Evolutionary conservation across 495 filamentous ascomycete genomes (phyloP), one percentile per base, ranked within the genome.

Genomic region (Pyrenopolyporus hunteri): DNA sequence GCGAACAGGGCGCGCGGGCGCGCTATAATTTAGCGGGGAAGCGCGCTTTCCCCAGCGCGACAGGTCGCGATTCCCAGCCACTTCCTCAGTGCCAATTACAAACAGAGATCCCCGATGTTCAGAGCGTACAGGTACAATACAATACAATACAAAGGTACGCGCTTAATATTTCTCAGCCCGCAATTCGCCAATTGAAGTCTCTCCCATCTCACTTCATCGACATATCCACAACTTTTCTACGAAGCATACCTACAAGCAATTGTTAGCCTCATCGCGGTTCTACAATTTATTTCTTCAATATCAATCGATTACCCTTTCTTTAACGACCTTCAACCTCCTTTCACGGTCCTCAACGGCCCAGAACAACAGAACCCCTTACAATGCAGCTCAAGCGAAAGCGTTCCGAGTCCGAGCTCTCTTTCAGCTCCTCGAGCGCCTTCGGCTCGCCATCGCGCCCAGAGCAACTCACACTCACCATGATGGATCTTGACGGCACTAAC

Each of bases 311-410:
- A 26, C 16, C 23, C 32, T 35, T 16, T 19, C 16, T 11, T 40
- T 25, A n/a, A n/a, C 17, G 19, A 10, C 14, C 43, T 16, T 32
- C 9, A 43, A 13, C 19, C 22, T 28, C 10, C 6, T 23, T 3
- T n/a, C 25, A 10, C 16, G 16, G 16, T 33, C 45, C 33, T 48
- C 31, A 32, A 46, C 7, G 32, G 28, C 19, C 19, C 22, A n/a
- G n/a, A n/a, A n/a, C n/a, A n/a, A n/a, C 33, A 17, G 6, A 46
- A n/a, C 13, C 11, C 33, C 10, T 43, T 67, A 76, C 59, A 29
- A 80, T 80, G 77, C 50, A 74, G 11, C 67, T 79, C 57, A 82
- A 82, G 66, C 79, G 79, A 64, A 82, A 81, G 73, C 69, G 79
- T 14, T 82, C 79, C 70, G 77, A 77, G 40, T 77, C 76, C n/a